Evolutionary conservation across 106 monocot genomes (phyloP).

Genomic region (Iris macrosiphon): DNA sequence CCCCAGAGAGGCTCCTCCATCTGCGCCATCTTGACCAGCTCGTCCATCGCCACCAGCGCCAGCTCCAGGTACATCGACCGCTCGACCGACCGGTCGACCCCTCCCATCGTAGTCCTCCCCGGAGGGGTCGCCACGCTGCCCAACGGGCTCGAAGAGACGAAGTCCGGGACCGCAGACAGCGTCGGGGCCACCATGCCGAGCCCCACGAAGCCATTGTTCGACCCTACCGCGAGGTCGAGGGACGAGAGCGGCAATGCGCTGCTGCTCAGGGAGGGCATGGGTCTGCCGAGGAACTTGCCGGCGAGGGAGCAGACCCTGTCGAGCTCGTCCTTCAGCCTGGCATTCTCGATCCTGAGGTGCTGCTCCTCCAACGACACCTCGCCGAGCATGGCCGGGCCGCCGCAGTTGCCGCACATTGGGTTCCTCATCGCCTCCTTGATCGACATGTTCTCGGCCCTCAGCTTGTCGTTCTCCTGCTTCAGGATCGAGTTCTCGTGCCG

Average conservation of each 20-base stretch:
- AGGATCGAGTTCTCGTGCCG: slow-evolving; percentile 43
- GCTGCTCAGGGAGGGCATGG: slow-evolving; percentile 15
- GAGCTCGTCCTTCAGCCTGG: slow-evolving; percentile 65
- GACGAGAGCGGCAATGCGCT: slow-evolving; percentile 12
- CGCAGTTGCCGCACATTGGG: slow-evolving; percentile 53
- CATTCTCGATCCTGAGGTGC: slow-evolving; percentile 58
- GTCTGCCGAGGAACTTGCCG: slow-evolving; percentile 40
- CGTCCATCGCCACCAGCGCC: slow-evolving; percentile 54
- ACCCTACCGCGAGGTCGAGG: slow-evolving; percentile 45
- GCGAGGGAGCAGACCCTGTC: slow-evolving; percentile 38
- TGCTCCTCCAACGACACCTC: slow-evolving; percentile 54
- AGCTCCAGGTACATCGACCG: slow-evolving; percentile 47
- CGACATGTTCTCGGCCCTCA: slow-evolving; percentile 45
- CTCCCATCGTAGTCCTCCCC: neutral
- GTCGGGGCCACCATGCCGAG: slow-evolving; percentile 11
- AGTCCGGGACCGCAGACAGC: slow-evolving; percentile 13
- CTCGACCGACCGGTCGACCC: slow-evolving; percentile 15
- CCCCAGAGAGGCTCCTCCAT: slow-evolving; percentile 57
- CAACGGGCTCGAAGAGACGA: slow-evolving; percentile 18
- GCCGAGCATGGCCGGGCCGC: slow-evolving; percentile 45
- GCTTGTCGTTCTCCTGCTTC: slow-evolving; percentile 59
- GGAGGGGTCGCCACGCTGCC: slow-evolving; percentile 6
- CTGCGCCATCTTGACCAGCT: slow-evolving; percentile 58
- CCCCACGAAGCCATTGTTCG: slow-evolving; percentile 34
- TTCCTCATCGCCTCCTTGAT: slow-evolving; percentile 51